Evolutionary conservation across 1,284 basidiomycete species (phyloP).

Genomic region (Sanghuangporus weigelae): DNA sequence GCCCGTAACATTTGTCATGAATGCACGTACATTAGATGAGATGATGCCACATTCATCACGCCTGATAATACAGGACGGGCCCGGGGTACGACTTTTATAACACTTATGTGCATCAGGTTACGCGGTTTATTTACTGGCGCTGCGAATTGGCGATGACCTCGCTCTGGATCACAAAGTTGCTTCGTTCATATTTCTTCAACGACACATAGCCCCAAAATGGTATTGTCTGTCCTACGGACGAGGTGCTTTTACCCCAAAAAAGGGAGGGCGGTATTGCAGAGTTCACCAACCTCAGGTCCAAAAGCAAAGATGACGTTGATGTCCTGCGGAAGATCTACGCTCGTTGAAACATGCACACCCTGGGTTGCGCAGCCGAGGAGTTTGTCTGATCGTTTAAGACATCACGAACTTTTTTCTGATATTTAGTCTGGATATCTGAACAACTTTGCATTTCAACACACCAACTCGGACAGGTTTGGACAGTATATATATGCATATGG

Average conservation of each 20-base stretch:
- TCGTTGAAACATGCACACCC: slow-evolving; percentile 18
- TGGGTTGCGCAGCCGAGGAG: slow-evolving; percentile 20
- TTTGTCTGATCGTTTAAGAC: slow-evolving; percentile 11
- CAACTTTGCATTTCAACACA: no score
- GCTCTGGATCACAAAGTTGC: slow-evolving; percentile 20
- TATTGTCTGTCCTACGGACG: slow-evolving; percentile 20
- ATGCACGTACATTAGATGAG: slow-evolving; percentile 21
- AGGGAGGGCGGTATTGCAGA: neutral
- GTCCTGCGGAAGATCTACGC: slow-evolving; percentile 18
- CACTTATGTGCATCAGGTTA: no score
- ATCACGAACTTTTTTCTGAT: neutral
- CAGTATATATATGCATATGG: no score
- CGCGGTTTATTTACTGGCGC: slow-evolving; percentile 16
- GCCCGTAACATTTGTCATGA: slow-evolving; percentile 23
- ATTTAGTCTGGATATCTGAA: no score
- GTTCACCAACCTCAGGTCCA: neutral
- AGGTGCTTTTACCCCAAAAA: slow-evolving; percentile 21
- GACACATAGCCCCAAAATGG: slow-evolving; percentile 22
- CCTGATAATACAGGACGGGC: slow-evolving; percentile 23
- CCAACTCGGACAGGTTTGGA: no score
- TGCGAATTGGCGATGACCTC: slow-evolving; percentile 24
- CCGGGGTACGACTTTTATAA: slow-evolving; percentile 14
- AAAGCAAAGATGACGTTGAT: neutral
- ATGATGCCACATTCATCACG: slow-evolving; percentile 22
- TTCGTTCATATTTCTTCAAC: slow-evolving; percentile 22